Base-by-base conservation (phyloP, 2,329 filamentous ascomycete genomes). In the Venturia effusa region DNA sequence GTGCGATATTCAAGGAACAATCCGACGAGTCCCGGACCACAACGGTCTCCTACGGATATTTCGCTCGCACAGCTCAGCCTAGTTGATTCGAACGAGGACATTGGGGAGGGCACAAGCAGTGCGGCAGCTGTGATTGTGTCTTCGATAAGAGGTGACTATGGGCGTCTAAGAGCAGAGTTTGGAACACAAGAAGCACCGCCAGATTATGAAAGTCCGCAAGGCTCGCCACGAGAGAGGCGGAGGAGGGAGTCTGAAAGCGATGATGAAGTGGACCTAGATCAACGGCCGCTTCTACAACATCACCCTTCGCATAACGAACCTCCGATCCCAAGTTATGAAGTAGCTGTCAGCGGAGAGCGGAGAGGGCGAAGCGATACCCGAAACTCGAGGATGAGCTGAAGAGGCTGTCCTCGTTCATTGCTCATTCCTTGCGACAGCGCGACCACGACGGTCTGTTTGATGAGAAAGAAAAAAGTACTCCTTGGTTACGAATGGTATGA, bases 41-140 rank as follows among this genome's bases (percentile, higher is more conserved):
- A 92, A 66, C 84, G 93, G 69, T 95, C 90, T 71, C 92, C 94
- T 10, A 97, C 94, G 13, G 94, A 97, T 74, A 99, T 99, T 68
- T 97, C 92, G 10, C 83, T 99, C 59, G 90, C 92, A 34, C 91
- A 93, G 70, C 82, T 97, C 62, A 87, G 90, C 55, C 88, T 88
- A 65, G 81, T 88, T 63, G 82, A 86, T 64, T 83, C 83, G 4
- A 83, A 84, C 67, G 65, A 66, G 34, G 88, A 92, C 68, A 83
- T 86, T 64, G 84, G 81, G n/a, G 90, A 91, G 71, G 90, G 92
- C 64, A 82, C 84, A 30, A 89, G 88, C 69, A 57, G 51, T 30
- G 80, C 75, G 11, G 66, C 41, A 37, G 61, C 57, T 4, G 51
- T 62, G 10, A 27, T 70, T 37, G 62, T 69, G n/a, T 74, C 76